Conservation (phyloP, 1,284 basidiomycete species). For the Apiotrichum laibachii region DNA sequence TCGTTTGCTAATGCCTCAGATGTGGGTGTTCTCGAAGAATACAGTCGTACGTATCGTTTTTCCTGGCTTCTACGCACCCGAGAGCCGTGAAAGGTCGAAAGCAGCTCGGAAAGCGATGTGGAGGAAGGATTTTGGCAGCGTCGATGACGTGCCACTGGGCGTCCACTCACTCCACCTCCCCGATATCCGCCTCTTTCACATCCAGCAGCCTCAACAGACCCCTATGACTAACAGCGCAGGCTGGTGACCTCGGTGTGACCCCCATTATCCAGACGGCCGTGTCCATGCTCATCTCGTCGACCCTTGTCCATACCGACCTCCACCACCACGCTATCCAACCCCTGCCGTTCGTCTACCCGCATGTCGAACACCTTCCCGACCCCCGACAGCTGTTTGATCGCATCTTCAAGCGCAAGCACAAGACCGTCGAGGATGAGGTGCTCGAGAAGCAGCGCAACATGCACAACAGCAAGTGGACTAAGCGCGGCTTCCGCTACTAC, state of each 20-base stretch:
- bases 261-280: constrained; percentile 47
- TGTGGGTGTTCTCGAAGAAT: constrained; percentile 50
- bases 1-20: constrained; percentile 22
- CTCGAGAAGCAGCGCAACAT: constrained; percentile 4
- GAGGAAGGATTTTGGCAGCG: too few relatives aligned
- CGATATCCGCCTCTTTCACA: too few relatives aligned
- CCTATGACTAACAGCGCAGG: constrained; percentile 3
- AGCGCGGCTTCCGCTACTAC: constrained; percentile 32
- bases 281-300: constrained; percentile 51
- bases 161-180: too few relatives aligned
- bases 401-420: constrained; percentile 8
- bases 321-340: constrained; percentile 45
- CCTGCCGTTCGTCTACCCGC: constrained; percentile 50
- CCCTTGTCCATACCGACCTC: constrained; percentile 51
- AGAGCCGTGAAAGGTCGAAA: too few relatives aligned
- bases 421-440: constrained; percentile 7
- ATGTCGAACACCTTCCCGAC: constrained; percentile 50
- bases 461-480: constrained; percentile 3
- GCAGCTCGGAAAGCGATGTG: too few relatives aligned
- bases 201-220: too few relatives aligned
- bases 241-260: constrained; percentile 51
- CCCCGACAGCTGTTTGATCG: constrained; percentile 29
- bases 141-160: too few relatives aligned
- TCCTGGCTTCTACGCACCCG: too few relatives aligned
- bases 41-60: constrained; percentile 27